phyloP scores from a whole-genome alignment of 2,329 filamentous ascomycete species.

The Rutstroemia sydowiana region DNA sequence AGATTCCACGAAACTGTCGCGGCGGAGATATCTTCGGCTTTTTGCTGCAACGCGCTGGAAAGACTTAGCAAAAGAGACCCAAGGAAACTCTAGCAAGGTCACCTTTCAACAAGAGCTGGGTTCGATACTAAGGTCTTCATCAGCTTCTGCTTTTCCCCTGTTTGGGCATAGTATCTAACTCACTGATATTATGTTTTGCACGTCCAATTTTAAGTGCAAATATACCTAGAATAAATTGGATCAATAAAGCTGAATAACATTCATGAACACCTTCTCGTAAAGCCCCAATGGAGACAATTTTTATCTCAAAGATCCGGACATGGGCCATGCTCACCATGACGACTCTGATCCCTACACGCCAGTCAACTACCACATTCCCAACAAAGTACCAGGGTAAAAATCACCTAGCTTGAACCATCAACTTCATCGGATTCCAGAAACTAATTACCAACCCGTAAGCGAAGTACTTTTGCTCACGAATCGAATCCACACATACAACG shows the following conservation, averaged over 20 bases:
- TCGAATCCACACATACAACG: slow-evolving; percentile 38
- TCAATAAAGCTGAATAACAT: neutral
- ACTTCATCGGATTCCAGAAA: slow-evolving; percentile 19
- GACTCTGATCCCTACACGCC: slow-evolving; percentile 19
- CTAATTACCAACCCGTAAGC: slow-evolving; percentile 21
- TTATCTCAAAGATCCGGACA: no score
- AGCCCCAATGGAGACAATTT: no score
- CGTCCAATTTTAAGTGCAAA: slow-evolving; percentile 25
- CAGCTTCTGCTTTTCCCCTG: neutral
- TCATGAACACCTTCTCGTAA: neutral
- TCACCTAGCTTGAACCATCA: slow-evolving; percentile 22
- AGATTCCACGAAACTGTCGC: slow-evolving; percentile 17
- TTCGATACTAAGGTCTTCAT: slow-evolving; percentile 17
- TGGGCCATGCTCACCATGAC: slow-evolving; percentile 16
- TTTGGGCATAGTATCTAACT: slow-evolving; percentile 4
- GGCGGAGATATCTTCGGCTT: slow-evolving; percentile 19
- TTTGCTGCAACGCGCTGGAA: slow-evolving; percentile 21
- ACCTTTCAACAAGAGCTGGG: slow-evolving; percentile 20
- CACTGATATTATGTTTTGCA: slow-evolving; percentile 25
- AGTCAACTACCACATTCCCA: neutral
- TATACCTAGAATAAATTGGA: slow-evolving; percentile 6
- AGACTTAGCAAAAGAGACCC: slow-evolving; percentile 6
- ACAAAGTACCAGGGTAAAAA: neutral
- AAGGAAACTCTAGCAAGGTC: neutral
- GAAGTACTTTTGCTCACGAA: neutral